Conservation (phyloP, 1,284 basidiomycete species). For the Moesziomyces sp. region DNA sequence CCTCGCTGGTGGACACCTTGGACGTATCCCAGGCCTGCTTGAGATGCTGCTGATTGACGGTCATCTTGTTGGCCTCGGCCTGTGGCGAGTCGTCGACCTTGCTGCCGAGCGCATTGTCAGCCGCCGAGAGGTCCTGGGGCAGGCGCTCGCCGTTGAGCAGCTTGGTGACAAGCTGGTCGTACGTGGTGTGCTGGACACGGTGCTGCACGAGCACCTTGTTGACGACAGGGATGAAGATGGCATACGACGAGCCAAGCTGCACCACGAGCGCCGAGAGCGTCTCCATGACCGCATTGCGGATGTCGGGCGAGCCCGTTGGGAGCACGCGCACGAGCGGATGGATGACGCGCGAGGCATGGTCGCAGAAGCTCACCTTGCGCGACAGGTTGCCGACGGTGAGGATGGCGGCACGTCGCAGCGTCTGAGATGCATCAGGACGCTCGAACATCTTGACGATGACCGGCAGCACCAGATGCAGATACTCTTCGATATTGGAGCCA, state of each 20-base stretch:
- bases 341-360: constrained; percentile 96
- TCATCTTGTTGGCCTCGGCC: constrained; percentile 78
- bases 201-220: constrained; percentile 87
- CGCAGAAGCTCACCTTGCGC: constrained; percentile 96
- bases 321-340: constrained; percentile 93
- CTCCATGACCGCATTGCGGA: constrained; percentile 89
- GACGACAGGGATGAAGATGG: constrained; percentile 95
- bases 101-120: constrained; percentile 51
- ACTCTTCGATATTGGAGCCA: constrained; percentile 96
- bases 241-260: constrained; percentile 95
- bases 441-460: constrained; percentile 94
- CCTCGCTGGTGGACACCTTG: constrained; percentile 79
- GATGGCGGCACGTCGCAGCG: constrained; percentile 87
- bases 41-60: constrained; percentile 96
- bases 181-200: constrained; percentile 83
- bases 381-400: constrained; percentile 91
- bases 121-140: constrained; percentile 73
- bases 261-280: constrained; percentile 90
- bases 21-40: constrained; percentile 97
- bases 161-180: constrained; percentile 88
- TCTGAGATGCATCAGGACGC: constrained; percentile 78
- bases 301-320: constrained; percentile 79
- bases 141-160: constrained; percentile 91
- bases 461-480: constrained; percentile 94
- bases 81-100: constrained; percentile 68